These are phyloP conservation scores for Hippophae gyantsensis DNA, from an alignment of 306 rosid species.

Conservation along the genomic window DNA sequence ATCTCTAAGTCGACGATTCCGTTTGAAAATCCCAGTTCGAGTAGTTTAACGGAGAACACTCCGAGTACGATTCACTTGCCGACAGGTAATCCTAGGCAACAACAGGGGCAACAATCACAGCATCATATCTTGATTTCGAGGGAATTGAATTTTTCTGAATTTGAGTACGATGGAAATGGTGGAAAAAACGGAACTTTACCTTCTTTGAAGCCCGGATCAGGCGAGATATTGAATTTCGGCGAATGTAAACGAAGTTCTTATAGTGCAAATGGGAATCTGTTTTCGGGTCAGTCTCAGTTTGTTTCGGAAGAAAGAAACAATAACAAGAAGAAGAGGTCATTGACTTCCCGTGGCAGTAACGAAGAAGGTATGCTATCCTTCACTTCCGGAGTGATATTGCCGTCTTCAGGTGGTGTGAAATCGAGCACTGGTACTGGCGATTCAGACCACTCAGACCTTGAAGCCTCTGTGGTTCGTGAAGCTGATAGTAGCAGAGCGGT, in stretches of 20 bases:
- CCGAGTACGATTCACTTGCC: slow-evolving; percentile 43
- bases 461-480: slow-evolving; percentile 75
- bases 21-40: slow-evolving; percentile 49
- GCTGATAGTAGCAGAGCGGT: slow-evolving; percentile 56
- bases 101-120: slow-evolving; percentile 25
- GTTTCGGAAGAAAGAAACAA: slow-evolving; percentile 29
- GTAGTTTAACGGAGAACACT: slow-evolving; percentile 43
- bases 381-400: slow-evolving; percentile 72
- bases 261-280: slow-evolving; percentile 28
- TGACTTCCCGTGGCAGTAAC: slow-evolving; percentile 58
- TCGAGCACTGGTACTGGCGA: slow-evolving; percentile 40
- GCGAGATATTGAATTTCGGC: slow-evolving; percentile 75
- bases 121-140: slow-evolving; percentile 47
- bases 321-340: slow-evolving; percentile 52
- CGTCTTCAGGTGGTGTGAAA: slow-evolving; percentile 34
- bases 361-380: slow-evolving; percentile 95
- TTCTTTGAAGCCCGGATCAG: slow-evolving; percentile 69
- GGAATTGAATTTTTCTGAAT: slow-evolving; percentile 63
- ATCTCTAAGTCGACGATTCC: slow-evolving; percentile 37
- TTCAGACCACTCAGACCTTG: slow-evolving; percentile 86
- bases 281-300: slow-evolving; percentile 44
- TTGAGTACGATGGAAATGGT: slow-evolving; percentile 33
- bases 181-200: slow-evolving; percentile 32
- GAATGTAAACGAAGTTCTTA: slow-evolving; percentile 52
- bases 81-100: slow-evolving; percentile 4